Percentiles rank a stretch among this genome's conserved stretches.
These are phyloP conservation scores for Penicillium sp. DNA, from an alignment of 2,329 filamentous ascomycete species.

Conservation along the genomic window DNA sequence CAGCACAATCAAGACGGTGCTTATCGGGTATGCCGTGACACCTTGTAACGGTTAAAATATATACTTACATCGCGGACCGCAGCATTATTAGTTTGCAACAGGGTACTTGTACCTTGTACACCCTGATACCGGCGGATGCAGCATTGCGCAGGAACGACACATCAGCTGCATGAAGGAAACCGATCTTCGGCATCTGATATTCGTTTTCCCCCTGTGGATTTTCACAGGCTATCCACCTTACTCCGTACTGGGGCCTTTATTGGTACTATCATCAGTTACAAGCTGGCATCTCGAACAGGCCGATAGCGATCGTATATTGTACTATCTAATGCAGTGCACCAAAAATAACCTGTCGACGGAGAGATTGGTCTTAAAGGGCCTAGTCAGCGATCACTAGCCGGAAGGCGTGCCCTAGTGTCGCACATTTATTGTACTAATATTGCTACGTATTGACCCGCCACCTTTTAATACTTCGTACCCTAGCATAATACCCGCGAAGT, in stretches of 20 bases:
- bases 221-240: background rate
- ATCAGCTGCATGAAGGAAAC: conserved; percentile 11
- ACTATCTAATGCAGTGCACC: background rate
- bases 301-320: background rate
- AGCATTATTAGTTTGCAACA: background rate
- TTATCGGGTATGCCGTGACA: conserved; percentile 2
- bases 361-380: conserved; percentile 7
- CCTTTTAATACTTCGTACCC: conserved; percentile 5
- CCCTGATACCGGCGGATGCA: conserved; percentile 1
- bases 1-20: background rate
- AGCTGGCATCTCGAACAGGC: background rate
- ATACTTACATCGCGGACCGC: background rate
- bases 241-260: background rate
- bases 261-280: background rate
- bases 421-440: conserved; percentile 22
- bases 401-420: conserved; percentile 22
- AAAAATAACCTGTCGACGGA: conserved; percentile 22
- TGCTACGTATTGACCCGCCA: conserved; percentile 12
- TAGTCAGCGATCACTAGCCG: conserved; percentile 22
- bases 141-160: conserved; percentile 16
- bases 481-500: conserved; percentile 14
- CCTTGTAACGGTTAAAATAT: background rate
- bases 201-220: background rate
- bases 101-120: conserved; percentile 1
- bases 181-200: background rate